Base-by-base conservation (phyloP, 106 monocot species). In the Allium sativum region DNA sequence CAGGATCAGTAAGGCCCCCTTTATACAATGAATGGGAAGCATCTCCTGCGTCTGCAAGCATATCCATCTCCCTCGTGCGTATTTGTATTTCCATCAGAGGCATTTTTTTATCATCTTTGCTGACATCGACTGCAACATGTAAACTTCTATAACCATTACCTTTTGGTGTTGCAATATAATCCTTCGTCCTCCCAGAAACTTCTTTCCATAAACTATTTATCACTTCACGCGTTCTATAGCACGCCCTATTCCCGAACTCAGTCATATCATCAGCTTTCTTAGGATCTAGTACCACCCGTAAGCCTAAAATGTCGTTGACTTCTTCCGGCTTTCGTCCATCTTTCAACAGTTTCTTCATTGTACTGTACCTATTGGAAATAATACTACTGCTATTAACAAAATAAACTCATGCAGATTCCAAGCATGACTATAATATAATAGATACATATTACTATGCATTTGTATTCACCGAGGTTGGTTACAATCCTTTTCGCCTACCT, bases 11-110 rank as follows among this genome's bases (percentile, higher is more conserved):
- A 68, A 96, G 79, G 17, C 90, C 96, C 19, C 96, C 96, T 65
- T 96, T 96, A 50, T 96, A 96, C 46, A 96, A 60, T 22, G 96
- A 96, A 81, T 96, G 96, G 3, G 96, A 84, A 53, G 96, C 96
- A 62, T 70, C 54, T 66, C 96, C 96, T 15, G 81, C 96, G 47
- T 59, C 73, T 61, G 96, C 96, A 55, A 78, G 55, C 51, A 53
- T 40, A 48, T 96, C 81, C 96, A 96, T 96, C 68, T 96, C 87
- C 17, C 48, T 79, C 0, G 96, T 96, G 8, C 96, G 79, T 70
- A 96, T 96, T 56, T 96, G 96, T 59, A 96, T 87, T 62, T 96
- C 96, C 96, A 96, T 87, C 51, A 87, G 48, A 16, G 84, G 80
- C 44, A 61, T 80, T 7, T 50, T 52, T n/a, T 22, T 56, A 21